Evolutionary conservation across 495 filamentous ascomycete genomes (phyloP), one percentile per base, ranked within the genome.

Genomic region (Penicillium roqueforti): DNA sequence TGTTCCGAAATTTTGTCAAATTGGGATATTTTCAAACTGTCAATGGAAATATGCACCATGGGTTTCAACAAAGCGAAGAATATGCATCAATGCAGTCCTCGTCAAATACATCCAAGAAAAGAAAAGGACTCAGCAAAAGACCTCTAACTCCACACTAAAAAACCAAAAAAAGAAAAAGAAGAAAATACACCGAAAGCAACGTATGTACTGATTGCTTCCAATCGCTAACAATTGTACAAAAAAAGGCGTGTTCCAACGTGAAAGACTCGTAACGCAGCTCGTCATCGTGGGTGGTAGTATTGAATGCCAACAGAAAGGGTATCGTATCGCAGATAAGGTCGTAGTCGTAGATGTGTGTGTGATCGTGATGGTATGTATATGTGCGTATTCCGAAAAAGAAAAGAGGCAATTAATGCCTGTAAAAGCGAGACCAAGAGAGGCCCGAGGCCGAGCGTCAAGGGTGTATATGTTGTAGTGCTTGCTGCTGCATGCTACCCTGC

Each of bases 311-410:
- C 29, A 36, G 25, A 47, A 52, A 54, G 47, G 54, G 58, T 60
- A 57, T 57, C 48, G 54, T 50, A 26, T 58, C 50, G 47, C 47
- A 31, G 47, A 31, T 26, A 41, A 25, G 23, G 18, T 53, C 36
- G 31, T 59, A 19, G 38, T 47, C 43, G 47, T 39, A 14, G 37
- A 44, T 32, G 38, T 43, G 18, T 20, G 44, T 25, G 14, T n/a
- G 22, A n/a, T n/a, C 32, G 9, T 31, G 9, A 20, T 23, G 25
- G 18, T 43, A 20, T 31, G 28, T 10, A 46, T 44, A 16, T 29
- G 16, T 37, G 19, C 18, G 19, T 47, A 11, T 10, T 20, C n/a
- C 19, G 10, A 11, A 19, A 19, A 10, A 19, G n/a, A 18, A 16
- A 28, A 22, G 6, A 7, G 19, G 19, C 6, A 37, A 37, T 34